Evolutionary conservation across 2,329 filamentous ascomycete species (phyloP).

Genomic region (Emmonsiellopsis sp.): DNA sequence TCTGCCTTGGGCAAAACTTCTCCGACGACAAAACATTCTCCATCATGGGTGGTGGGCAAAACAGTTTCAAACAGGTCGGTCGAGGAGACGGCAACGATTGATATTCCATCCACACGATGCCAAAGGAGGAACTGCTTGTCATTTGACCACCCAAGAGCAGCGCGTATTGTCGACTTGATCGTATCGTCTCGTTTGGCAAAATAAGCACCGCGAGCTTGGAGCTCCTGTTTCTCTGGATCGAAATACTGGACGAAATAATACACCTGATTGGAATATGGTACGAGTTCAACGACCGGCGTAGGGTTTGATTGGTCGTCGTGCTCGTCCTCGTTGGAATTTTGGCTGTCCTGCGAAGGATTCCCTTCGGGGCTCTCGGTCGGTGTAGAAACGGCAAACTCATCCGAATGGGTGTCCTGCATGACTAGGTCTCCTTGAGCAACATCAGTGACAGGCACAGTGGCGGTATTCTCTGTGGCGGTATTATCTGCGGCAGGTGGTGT

Average conservation of each 20-base stretch:
- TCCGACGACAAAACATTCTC: constrained; percentile 33
- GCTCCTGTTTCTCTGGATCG: constrained; percentile 39
- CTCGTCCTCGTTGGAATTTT: not conserved
- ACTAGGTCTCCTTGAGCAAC: constrained; percentile 4
- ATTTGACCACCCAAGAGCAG: constrained; percentile 27
- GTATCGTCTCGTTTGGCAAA: constrained; percentile 32
- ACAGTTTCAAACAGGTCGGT: constrained; percentile 27
- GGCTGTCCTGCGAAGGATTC: not conserved
- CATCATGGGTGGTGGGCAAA: constrained; percentile 21
- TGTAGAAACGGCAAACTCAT: constrained; percentile 4
- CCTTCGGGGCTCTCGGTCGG: not conserved
- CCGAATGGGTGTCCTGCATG: constrained; percentile 10
- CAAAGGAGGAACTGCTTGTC: constrained; percentile 36
- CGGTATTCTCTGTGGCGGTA: not conserved
- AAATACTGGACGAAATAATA: constrained; percentile 46
- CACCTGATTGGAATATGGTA: constrained; percentile 18
- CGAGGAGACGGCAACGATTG: constrained; percentile 25
- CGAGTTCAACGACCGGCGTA: not conserved
- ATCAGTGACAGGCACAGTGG: not conserved
- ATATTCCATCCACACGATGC: constrained; percentile 31
- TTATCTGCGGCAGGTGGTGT: not conserved
- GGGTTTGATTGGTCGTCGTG: not conserved
- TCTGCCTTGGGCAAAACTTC: constrained; percentile 30
- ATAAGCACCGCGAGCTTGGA: constrained; percentile 33
- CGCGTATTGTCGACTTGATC: constrained; percentile 33